phyloP scores from a whole-genome alignment of 1,284 basidiomycete species.

The Inonotus hispidus region DNA sequence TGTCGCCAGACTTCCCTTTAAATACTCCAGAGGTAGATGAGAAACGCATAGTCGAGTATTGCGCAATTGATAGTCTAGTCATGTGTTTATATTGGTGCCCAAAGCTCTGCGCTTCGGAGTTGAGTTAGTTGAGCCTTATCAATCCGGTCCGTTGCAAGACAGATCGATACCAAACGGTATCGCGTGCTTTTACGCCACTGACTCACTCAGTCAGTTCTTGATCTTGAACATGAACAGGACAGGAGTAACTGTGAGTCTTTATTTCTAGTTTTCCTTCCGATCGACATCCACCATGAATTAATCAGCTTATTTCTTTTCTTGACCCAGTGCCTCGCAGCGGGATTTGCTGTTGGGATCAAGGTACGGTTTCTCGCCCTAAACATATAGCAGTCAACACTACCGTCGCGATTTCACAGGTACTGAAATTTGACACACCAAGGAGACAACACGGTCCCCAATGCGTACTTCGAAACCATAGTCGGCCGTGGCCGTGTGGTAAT shows the following conservation, averaged over 20 bases:
- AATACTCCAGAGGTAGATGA: not conserved
- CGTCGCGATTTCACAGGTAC: not conserved
- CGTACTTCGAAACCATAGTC: constrained; percentile 45
- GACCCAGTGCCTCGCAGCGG: constrained; percentile 38
- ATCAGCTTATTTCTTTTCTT: constrained; percentile 1
- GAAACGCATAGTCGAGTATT: not conserved
- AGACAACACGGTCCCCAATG: constrained; percentile 54
- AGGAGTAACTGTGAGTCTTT: no score
- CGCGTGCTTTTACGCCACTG: constrained; percentile 9
- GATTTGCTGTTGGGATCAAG: constrained; percentile 47
- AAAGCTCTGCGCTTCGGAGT: not conserved
- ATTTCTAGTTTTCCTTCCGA: not conserved
- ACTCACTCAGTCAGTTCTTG: no score
- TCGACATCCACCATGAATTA: not conserved
- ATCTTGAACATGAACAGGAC: no score
- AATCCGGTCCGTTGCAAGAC: not conserved
- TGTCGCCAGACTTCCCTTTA: not conserved
- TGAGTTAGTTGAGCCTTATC: not conserved
- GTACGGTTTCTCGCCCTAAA: constrained; percentile 49
- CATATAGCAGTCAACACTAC: no score
- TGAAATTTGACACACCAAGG: constrained; percentile 32
- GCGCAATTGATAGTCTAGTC: not conserved
- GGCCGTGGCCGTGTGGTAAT: constrained; percentile 49
- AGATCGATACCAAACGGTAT: not conserved
- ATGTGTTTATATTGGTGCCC: not conserved